phyloP scores from a whole-genome alignment of 495 filamentous ascomycete species.

The Xylaria palmicola region DNA sequence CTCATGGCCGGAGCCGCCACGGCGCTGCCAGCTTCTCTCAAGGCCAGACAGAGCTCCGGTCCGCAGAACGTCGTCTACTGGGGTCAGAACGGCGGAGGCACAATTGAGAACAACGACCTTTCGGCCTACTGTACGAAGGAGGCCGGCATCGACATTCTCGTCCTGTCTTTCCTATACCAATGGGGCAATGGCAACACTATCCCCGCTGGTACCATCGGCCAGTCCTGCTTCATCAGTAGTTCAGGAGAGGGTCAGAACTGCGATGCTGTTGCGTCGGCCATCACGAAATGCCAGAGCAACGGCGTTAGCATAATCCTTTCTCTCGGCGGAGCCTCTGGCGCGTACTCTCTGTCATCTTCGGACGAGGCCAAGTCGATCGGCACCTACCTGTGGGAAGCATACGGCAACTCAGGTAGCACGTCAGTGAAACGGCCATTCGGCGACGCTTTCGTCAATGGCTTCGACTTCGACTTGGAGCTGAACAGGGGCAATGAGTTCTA shows the following conservation, averaged over 20 bases:
- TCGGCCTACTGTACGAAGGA: slow-evolving; percentile 38
- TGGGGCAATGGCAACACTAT: slow-evolving; percentile 38
- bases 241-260: slow-evolving; percentile 42
- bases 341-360: slow-evolving; percentile 40
- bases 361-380: slow-evolving; percentile 48
- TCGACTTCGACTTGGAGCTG: slow-evolving; percentile 58
- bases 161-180: slow-evolving; percentile 52
- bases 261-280: slow-evolving; percentile 43
- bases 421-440: slow-evolving; percentile 48
- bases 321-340: slow-evolving; percentile 45
- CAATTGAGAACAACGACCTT: slow-evolving; percentile 43
- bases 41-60: slow-evolving; percentile 24
- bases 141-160: slow-evolving; percentile 49
- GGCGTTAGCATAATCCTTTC: slow-evolving; percentile 53
- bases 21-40: slow-evolving; percentile 29
- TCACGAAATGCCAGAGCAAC: slow-evolving; percentile 48
- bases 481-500: slow-evolving; percentile 41
- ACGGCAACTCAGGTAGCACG: slow-evolving; percentile 41
- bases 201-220: slow-evolving; percentile 40
- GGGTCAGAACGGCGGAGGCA: slow-evolving; percentile 44
- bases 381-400: slow-evolving; percentile 53
- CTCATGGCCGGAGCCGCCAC: slow-evolving; percentile 29
- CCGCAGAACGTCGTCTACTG: slow-evolving; percentile 44
- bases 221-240: slow-evolving; percentile 35
- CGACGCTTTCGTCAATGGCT: slow-evolving; percentile 53